Evolutionary conservation across 2,329 filamentous ascomycete species (phyloP), one percentile per base, ranked within the genome.

Genomic region (Albifimbria verrucaria): DNA sequence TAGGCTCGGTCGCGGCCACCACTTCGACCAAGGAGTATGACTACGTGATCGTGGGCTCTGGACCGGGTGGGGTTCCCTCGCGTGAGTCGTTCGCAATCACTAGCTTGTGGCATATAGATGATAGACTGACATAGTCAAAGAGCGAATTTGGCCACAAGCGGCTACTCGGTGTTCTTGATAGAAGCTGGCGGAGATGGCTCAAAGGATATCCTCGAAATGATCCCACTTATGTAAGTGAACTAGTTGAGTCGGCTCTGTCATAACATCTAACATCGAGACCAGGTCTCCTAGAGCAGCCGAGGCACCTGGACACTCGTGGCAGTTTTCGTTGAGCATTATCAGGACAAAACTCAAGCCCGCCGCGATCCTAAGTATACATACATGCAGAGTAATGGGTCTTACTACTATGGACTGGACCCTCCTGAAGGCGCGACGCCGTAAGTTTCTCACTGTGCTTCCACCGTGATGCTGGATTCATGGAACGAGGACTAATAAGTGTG

Each of bases 31-130:
- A n/a, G 22, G 58, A 59, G 21, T 83, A 83, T 60, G 81, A 84
- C 55, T 85, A 82, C 63, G 72, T 85, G 17, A 69, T 85, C 10
- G 73, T 85, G 18, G 81, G 81, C 5, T 81, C 77, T 21, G 80
- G 80, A 6, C 71, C 80, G 6, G 80, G 80, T 7, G 80, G 80
- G 79, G 76, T n/a, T 79, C 32, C 12, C 62, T 83, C 2, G 79
- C 80, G 59, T 64, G 4, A 50, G 59, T 52, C 26, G 15, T 9
- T 32, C 26, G 26, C 26, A 7, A 32, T 32, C 9, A n/a, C 1
- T 11, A 5, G 53, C n/a, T n/a, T n/a, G n/a, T n/a, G n/a, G n/a
- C n/a, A n/a, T n/a, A n/a, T n/a, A n/a, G n/a, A n/a, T n/a, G n/a
- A n/a, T n/a, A n/a, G 6, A 56, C 24, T 25, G 9, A 12, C 7